These are phyloP conservation scores for Cercospora nicotianae DNA, from an alignment of 2,329 filamentous ascomycete species.

Conservation along the genomic window DNA sequence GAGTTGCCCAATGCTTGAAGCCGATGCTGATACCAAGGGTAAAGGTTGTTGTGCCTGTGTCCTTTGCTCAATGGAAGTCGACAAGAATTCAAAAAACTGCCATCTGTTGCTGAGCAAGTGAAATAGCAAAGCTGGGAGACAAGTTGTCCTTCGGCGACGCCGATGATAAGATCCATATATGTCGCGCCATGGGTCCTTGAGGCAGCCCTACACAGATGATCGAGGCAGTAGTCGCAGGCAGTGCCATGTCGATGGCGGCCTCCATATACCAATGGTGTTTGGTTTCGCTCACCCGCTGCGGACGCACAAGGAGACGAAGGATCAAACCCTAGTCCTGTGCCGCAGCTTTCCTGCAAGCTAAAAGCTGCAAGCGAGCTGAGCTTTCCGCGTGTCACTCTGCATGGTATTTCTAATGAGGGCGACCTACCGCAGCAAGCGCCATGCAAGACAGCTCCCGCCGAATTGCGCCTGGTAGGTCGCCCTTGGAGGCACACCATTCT, in stretches of 20 bases:
- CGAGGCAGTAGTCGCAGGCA: background rate
- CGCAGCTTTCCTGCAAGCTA: background rate
- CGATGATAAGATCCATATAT: background rate
- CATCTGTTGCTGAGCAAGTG: background rate
- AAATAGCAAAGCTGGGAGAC: background rate
- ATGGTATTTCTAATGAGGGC: too few species aligned
- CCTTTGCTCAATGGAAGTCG: background rate
- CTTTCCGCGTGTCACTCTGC: too few species aligned
- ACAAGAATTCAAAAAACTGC: background rate
- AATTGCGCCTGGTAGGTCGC: too few species aligned
- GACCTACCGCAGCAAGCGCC: too few species aligned
- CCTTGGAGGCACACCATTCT: too few species aligned
- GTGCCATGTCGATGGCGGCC: background rate
- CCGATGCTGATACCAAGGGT: background rate
- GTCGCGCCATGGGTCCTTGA: background rate
- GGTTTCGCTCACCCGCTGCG: background rate
- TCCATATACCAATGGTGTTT: slow-evolving; percentile 2
- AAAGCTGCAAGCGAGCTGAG: background rate
- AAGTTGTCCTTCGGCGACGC: background rate
- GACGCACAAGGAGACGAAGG: background rate
- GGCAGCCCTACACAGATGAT: background rate
- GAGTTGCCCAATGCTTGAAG: background rate
- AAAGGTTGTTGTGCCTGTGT: background rate
- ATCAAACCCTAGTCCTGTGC: background rate
- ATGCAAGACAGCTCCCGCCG: too few species aligned